Percentiles rank a stretch among this genome's conserved stretches.
phyloP scores from a whole-genome alignment of 2,329 filamentous ascomycete genomes.

The Nigrograna mackinnonii region DNA sequence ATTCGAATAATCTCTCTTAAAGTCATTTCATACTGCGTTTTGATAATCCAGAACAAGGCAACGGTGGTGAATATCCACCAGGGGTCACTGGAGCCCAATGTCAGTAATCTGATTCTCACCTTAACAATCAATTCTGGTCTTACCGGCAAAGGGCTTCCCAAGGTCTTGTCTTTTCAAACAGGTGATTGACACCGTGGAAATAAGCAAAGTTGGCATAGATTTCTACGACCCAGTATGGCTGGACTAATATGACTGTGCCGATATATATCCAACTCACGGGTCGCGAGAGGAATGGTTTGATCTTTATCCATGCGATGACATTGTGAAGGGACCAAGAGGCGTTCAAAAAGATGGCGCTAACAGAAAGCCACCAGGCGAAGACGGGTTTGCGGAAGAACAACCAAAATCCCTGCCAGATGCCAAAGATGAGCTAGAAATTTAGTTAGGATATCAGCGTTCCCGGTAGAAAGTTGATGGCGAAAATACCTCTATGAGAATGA shows the following conservation, averaged over 20 bases:
- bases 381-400: slow-evolving; percentile 59
- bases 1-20: slow-evolving; percentile 61
- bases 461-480: slow-evolving; percentile 10
- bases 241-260: slow-evolving; percentile 59
- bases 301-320: slow-evolving; percentile 70
- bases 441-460: too few relatives aligned
- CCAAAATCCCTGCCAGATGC: slow-evolving; percentile 62
- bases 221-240: slow-evolving; percentile 68
- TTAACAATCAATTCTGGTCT: slow-evolving; percentile 11
- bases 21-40: slow-evolving; percentile 63
- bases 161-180: slow-evolving; percentile 61
- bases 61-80: slow-evolving; percentile 70
- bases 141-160: slow-evolving; percentile 64
- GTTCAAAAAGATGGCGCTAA: slow-evolving; percentile 63
- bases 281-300: slow-evolving; percentile 60
- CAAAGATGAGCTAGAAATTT: slow-evolving; percentile 63
- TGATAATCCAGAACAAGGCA: slow-evolving; percentile 66
- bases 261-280: slow-evolving; percentile 61
- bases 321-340: slow-evolving; percentile 68
- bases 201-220: slow-evolving; percentile 69
- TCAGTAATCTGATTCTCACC: not conserved
- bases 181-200: slow-evolving; percentile 58
- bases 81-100: slow-evolving; percentile 52
- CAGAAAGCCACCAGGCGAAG: slow-evolving; percentile 67
- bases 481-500: slow-evolving; percentile 53